Base-by-base conservation (phyloP, 2,329 filamentous ascomycete species). In the Botrytis deweyae region DNA sequence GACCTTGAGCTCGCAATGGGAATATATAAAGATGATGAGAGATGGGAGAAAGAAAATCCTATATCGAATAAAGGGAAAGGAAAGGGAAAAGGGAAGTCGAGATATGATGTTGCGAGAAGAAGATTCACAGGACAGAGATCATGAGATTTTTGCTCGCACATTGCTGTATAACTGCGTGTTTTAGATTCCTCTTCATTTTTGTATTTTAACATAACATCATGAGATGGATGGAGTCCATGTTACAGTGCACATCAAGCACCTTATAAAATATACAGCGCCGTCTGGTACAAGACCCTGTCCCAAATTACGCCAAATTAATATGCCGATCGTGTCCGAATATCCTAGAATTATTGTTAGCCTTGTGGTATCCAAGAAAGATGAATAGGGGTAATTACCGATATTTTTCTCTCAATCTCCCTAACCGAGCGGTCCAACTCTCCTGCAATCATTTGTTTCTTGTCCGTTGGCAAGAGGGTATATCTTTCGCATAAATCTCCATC, bases 401-500 rank as follows among this genome's bases (percentile, higher is more conserved):
- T 95, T 85, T 98, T 98, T 80, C 96, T 91, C 86, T 99, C 97
- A 80, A 99, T 96, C 84, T 98, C 93, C 78, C 94, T 86, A 72
- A 98, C 91, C 61, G 93, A 95, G 74, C 96, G 91, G 83, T 98
- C 96, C 78, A 98, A 83, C 83, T 98, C 95, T 69, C 89, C 94
- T 3, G 95, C 95, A 85, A 99, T 97, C 89, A 95, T 94, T 83
- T 94, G 91, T 87, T 98, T 97, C 86, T 93, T 95, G 80, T 98
- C 95, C 78, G 91, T 92, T 40, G 92, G 88, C 75, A 99, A 86
- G 74, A 96, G 84, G 74, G 94, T 89, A 83, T 94, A 99, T 78
- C 94, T 89, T 86, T 99, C 96, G 80, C 96, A 97, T 59, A 99
- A 86, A 84, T 99, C 96, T 42, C 96, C 96, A 83, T 99, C 96